Evolutionary conservation across 768 basidiomycete genomes (phyloP), one percentile per base, ranked within the genome.

Genomic region (Tulasnella sp.): DNA sequence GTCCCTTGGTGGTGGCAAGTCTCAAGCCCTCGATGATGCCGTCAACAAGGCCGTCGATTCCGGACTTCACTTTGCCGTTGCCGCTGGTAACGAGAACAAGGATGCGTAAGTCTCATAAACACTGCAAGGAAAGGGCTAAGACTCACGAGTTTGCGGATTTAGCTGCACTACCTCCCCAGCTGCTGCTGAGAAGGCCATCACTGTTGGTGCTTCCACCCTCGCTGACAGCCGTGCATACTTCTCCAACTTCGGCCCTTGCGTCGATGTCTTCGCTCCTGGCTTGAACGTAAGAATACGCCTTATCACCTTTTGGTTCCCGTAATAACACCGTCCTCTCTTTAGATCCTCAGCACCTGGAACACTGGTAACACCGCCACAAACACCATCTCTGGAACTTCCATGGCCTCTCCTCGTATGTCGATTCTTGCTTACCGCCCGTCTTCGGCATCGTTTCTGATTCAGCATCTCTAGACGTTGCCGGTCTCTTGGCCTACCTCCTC

Each of bases 1-100:
- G 98, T 93, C 92, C 83, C 91, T 99, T 74, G 98, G 98, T 80
- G 98, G 98, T 82, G 94, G 95, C 79, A 97, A 96, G 86, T 94
- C 93, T 6, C 88, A 86, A 29, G 89, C 93, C 44, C 88, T 99
- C 74, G 95, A 99, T 80, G 87, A 88, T 32, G 90, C 92, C 74
- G 95, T 99, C 79, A 91, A 99, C 86, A 86, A 85, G 73, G 95
- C 98, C 70, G 94, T 97, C 76, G 88, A 90, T 11, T 80, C 84
- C 46, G 98, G 98, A 51, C 88, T 99, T 44, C 95, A 98, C 87
- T 98, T 99, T 81, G 94, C 97, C 79, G 98, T 99, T 79, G 97
- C 97, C 79, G 96, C 96, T 79, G 96, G 94, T 90, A 85, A 81
- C 88, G 87, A 74, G n/a, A 83, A 83, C 81, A 79, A 79, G 70